Percentiles rank a stretch among this genome's conserved stretches.
These are phyloP conservation scores for Pichia phayaonensis DNA, from an alignment of 805 yeast genomes.

Conservation along the genomic window DNA sequence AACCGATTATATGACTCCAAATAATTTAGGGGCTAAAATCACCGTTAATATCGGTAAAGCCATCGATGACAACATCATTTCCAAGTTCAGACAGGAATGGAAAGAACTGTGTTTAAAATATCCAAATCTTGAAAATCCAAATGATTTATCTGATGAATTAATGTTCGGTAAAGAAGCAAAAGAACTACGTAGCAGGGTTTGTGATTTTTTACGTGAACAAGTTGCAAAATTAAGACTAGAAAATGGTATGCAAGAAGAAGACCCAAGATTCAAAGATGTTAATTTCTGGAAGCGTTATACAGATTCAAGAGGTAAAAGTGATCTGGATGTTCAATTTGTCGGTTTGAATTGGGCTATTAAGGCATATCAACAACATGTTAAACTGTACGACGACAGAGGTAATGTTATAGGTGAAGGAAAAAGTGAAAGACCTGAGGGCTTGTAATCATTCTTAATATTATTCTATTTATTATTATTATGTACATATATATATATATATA, in stretches of 20 bases:
- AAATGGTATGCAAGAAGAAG: slow-evolving; percentile 47
- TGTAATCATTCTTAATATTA: neutral
- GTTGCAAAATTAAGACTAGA: slow-evolving; percentile 44
- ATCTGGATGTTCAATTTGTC: slow-evolving; percentile 60
- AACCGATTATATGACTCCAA: slow-evolving; percentile 36
- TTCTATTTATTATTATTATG: neutral
- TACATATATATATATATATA: neutral
- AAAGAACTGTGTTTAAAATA: slow-evolving; percentile 46
- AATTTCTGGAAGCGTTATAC: slow-evolving; percentile 72
- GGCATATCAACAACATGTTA: slow-evolving; percentile 46
- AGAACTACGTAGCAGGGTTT: slow-evolving; percentile 60
- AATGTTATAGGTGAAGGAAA: slow-evolving; percentile 18
- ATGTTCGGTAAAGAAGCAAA: slow-evolving; percentile 58
- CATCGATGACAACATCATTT: slow-evolving; percentile 52
- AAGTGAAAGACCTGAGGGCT: slow-evolving; percentile 12
- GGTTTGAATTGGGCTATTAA: slow-evolving; percentile 82
- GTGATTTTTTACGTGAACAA: slow-evolving; percentile 56
- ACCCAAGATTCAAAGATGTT: slow-evolving; percentile 58
- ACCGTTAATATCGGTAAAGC: slow-evolving; percentile 67
- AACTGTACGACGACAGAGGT: slow-evolving; percentile 26
- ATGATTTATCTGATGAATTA: slow-evolving; percentile 54
- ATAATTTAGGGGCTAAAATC: slow-evolving; percentile 59
- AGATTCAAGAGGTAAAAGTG: slow-evolving; percentile 53
- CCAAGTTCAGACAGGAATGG: slow-evolving; percentile 65
- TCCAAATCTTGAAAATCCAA: slow-evolving; percentile 42